Evolutionary conservation across 2,329 filamentous ascomycete genomes (phyloP).

Genomic region (Nannizzia gypsea): DNA sequence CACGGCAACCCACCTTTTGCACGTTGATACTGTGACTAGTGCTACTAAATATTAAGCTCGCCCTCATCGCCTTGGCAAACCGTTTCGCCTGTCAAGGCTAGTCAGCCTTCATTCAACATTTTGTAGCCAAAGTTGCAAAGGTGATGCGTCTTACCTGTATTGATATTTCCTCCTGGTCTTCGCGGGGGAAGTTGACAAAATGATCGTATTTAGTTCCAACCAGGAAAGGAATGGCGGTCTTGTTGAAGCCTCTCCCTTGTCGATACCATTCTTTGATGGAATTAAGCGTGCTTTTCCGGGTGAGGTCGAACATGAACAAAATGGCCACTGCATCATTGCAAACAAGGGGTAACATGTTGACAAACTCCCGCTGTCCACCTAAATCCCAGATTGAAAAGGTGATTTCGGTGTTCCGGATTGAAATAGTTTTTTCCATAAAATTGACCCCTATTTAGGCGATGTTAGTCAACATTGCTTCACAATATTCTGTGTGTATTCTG

Average conservation of each 20-base stretch:
- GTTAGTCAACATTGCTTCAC: neutral
- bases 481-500: neutral
- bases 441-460: slow-evolving; percentile 61
- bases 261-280: slow-evolving; percentile 99
- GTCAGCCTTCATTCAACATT: slow-evolving; percentile 16
- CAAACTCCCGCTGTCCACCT: slow-evolving; percentile 94
- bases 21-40: slow-evolving; percentile 99
- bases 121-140: neutral
- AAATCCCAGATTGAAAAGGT: slow-evolving; percentile 99
- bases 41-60: slow-evolving; percentile 93
- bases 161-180: slow-evolving; percentile 97
- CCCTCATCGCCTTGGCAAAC: slow-evolving; percentile 97
- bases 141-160: slow-evolving; percentile 57
- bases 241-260: slow-evolving; percentile 96
- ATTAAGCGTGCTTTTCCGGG: slow-evolving; percentile 93
- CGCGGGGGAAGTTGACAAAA: slow-evolving; percentile 94
- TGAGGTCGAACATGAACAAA: slow-evolving; percentile 98
- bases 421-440: slow-evolving; percentile 99
- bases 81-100: slow-evolving; percentile 57
- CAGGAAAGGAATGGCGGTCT: slow-evolving; percentile 96
- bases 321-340: slow-evolving; percentile 99
- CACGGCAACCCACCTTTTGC: slow-evolving; percentile 62
- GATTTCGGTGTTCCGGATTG: slow-evolving; percentile 97
- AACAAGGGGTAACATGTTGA: slow-evolving; percentile 98
- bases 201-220: slow-evolving; percentile 98